Conservation (phyloP, 83 land plant species). For the Thuja plicata region DNA sequence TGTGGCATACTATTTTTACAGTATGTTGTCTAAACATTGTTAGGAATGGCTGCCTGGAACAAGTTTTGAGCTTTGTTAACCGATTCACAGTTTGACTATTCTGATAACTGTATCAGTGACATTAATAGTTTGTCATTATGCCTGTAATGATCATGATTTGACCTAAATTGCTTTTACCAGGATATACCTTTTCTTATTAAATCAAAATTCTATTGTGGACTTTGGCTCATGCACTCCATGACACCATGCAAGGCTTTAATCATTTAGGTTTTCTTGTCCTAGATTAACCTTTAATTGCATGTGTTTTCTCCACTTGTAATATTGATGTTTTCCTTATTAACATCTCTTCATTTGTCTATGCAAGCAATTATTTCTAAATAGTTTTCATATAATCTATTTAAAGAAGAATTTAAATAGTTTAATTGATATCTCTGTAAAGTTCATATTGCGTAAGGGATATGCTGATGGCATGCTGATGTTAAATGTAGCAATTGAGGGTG, state of each 20-base stretch:
- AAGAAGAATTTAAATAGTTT: background rate
- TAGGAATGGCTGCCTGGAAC: too few species aligned
- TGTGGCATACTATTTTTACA: too few species aligned
- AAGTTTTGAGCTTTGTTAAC: background rate
- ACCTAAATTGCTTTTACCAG: too few species aligned
- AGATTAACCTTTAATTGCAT: background rate
- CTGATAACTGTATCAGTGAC: background rate
- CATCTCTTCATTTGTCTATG: background rate
- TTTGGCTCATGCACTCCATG: background rate
- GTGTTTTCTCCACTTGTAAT: background rate
- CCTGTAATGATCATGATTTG: background rate
- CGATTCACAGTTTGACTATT: background rate
- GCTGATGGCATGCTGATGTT: conserved; percentile 20
- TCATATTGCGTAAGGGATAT: background rate
- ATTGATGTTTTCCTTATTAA: background rate
- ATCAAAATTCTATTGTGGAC: background rate
- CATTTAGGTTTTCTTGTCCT: background rate
- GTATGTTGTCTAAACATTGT: too few species aligned
- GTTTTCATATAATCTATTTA: background rate
- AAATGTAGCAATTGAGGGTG: conserved; percentile 85
- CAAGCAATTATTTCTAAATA: background rate
- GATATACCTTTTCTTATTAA: background rate
- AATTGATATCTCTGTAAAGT: background rate
- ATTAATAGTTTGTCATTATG: background rate
- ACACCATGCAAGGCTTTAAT: background rate